Conservation (phyloP, 2,329 filamentous ascomycete genomes). For the Colletotrichum sp. region DNA sequence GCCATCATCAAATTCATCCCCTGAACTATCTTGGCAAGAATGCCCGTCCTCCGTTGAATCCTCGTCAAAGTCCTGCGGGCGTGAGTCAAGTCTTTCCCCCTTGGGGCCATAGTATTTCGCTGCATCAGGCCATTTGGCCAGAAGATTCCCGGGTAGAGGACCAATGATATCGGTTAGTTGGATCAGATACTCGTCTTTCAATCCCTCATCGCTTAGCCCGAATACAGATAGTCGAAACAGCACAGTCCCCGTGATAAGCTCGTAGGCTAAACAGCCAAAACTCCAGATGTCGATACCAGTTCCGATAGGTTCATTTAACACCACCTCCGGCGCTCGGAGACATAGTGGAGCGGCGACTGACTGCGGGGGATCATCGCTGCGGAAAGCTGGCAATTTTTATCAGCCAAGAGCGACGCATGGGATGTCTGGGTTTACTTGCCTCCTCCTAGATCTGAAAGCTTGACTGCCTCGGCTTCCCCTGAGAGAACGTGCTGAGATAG, state of each 20-base stretch:
- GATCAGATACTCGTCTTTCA: slow-evolving; percentile 20
- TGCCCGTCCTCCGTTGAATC: not conserved
- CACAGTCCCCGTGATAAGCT: slow-evolving; percentile 18
- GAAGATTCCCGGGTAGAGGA: slow-evolving; percentile 17
- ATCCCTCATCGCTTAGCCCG: not conserved
- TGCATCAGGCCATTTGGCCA: slow-evolving; percentile 16
- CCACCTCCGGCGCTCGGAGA: not conserved
- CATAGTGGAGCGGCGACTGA: not conserved
- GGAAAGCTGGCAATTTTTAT: not conserved
- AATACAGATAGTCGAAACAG: slow-evolving; percentile 10
- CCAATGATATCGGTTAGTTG: slow-evolving; percentile 21
- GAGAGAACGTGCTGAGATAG: not conserved
- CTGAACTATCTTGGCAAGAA: not conserved
- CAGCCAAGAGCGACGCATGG: not conserved
- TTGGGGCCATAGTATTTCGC: slow-evolving; percentile 13
- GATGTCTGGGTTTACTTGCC: not conserved
- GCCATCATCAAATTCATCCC: not conserved
- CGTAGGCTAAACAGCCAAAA: slow-evolving; percentile 25
- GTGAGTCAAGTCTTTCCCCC: not conserved
- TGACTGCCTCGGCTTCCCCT: not conserved
- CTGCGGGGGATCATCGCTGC: not conserved
- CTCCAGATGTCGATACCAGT: slow-evolving; percentile 24
- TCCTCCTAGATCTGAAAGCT: slow-evolving; percentile 3
- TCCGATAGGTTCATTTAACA: not conserved
- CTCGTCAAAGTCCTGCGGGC: not conserved